Evolutionary conservation across 805 yeast genomes (phyloP), one percentile per base, ranked within the genome.

Genomic region (Candida namnaoensis): DNA sequence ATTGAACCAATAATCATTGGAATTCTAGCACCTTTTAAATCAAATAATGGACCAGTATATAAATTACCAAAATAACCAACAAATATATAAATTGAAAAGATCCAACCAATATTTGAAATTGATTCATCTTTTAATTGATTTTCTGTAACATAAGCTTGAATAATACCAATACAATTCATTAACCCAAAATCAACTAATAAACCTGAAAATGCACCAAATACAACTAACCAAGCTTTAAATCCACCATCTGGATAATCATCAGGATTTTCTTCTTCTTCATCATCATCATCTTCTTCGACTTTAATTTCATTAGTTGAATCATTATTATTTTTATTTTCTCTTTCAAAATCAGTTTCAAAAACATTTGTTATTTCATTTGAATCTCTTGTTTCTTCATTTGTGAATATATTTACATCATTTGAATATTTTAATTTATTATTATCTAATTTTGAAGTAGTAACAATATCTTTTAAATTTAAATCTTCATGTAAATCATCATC

Each of bases 101-200:
- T 74, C 93, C 91, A 84, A 1, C 86, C 76, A 5, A 81, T 65
- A 3, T 74, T 57, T 19, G 80, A 66, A 13, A 76, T 65, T 13
- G 71, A 56, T 23, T 67, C 56, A 32, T 65, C 47, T 7, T 54
- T 52, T 43, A 83, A 63, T 45, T 78, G 79, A 52, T 80, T 72
- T 14, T 60, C 57, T 4, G 75, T 61, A 2, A 82, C 69, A 54
- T 77, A 81, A 1, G 85, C 75, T 57, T 82, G 85, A 34, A 82
- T 66, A 1, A 80, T 82, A 41, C 88, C 88, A 11, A 74, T 68
- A 1, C 84, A 61, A 53, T 82, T 83, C 59, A 80, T 66, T 27
- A 83, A 48, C 1, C 95, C 95, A 53, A 82, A 75, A 5, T 75
- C 67, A 36, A 74, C 71, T 7, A 75, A 55, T 45, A 78, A 60